Evolutionary conservation across 805 yeast genomes (phyloP).

Genomic region (Zygosaccharomyces bisporus): DNA sequence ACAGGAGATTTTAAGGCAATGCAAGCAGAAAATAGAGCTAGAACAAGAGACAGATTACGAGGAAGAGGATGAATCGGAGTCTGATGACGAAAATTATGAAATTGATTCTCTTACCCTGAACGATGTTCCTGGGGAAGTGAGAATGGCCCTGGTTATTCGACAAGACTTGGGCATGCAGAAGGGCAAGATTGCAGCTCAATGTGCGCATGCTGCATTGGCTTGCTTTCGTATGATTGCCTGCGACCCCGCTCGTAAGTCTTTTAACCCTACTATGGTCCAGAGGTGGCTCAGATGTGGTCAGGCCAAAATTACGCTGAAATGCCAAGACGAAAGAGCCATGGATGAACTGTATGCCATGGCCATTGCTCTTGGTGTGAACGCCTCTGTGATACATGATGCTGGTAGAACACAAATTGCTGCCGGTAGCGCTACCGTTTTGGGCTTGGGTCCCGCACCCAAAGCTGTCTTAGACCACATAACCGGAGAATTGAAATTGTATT

Average conservation of each 20-base stretch:
- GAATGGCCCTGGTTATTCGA: slow-evolving; percentile 85
- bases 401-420: slow-evolving; percentile 97
- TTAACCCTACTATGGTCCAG: slow-evolving; percentile 58
- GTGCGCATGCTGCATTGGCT: slow-evolving; percentile 95
- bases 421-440: slow-evolving; percentile 94
- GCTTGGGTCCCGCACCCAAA: slow-evolving; percentile 95
- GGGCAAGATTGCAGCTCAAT: slow-evolving; percentile 97
- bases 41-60: slow-evolving; percentile 30
- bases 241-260: slow-evolving; percentile 44
- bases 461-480: slow-evolving; percentile 75
- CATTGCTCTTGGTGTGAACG: slow-evolving; percentile 69
- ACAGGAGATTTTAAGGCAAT: slow-evolving; percentile 16
- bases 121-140: slow-evolving; percentile 70
- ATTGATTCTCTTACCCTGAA: slow-evolving; percentile 59
- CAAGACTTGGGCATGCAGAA: slow-evolving; percentile 88
- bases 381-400: slow-evolving; percentile 87
- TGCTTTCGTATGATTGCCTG: slow-evolving; percentile 67
- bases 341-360: slow-evolving; percentile 78
- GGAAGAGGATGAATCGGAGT: slow-evolving; percentile 41
- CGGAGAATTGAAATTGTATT: slow-evolving; percentile 70
- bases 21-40: slow-evolving; percentile 19
- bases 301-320: slow-evolving; percentile 86
- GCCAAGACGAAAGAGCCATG: slow-evolving; percentile 62
- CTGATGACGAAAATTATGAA: slow-evolving; percentile 52
- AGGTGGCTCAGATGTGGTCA: slow-evolving; percentile 87